Evolutionary conservation across 1,284 basidiomycete species (phyloP).

Genomic region (Ganoderma boninense): DNA sequence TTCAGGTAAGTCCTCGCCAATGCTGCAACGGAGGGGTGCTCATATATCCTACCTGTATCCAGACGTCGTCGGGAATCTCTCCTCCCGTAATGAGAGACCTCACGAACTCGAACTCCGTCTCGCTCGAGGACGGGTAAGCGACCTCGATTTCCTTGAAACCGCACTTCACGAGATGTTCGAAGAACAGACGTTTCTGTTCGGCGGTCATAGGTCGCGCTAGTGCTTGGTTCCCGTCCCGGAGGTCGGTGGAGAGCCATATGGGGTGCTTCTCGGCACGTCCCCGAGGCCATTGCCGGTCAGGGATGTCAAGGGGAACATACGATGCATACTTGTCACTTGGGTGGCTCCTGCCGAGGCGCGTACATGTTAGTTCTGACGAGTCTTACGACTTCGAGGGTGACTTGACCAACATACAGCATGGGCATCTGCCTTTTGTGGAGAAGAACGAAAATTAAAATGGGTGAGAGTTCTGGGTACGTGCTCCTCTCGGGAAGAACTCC

Average conservation of each 20-base stretch:
- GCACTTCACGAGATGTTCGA: slow-evolving; percentile 87
- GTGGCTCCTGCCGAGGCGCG: slow-evolving; percentile 62
- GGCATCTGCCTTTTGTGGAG: neutral
- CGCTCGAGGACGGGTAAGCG: slow-evolving; percentile 94
- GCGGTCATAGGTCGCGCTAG: slow-evolving; percentile 96
- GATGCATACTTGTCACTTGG: slow-evolving; percentile 89
- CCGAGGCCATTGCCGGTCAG: slow-evolving; percentile 91
- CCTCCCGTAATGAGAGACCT: slow-evolving; percentile 86
- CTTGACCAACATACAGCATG: neutral
- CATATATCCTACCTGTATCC: slow-evolving; percentile 80
- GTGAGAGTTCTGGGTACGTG: neutral
- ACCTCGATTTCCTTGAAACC: slow-evolving; percentile 98
- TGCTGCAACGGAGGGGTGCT: neutral
- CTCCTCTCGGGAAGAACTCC: neutral
- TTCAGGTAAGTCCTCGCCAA: slow-evolving; percentile 22
- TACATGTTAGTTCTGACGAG: neutral
- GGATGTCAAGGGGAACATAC: slow-evolving; percentile 83
- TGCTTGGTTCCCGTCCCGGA: slow-evolving; percentile 97
- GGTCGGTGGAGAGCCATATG: slow-evolving; percentile 97
- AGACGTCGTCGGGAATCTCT: slow-evolving; percentile 94
- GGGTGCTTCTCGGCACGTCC: slow-evolving; percentile 84
- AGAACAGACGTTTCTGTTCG: slow-evolving; percentile 94
- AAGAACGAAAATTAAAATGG: neutral
- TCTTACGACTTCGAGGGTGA: no score
- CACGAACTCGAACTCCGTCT: slow-evolving; percentile 95